Evolutionary conservation across 1,284 basidiomycete genomes (phyloP), one percentile per base, ranked within the genome.

Genomic region (Pascua guehoae): DNA sequence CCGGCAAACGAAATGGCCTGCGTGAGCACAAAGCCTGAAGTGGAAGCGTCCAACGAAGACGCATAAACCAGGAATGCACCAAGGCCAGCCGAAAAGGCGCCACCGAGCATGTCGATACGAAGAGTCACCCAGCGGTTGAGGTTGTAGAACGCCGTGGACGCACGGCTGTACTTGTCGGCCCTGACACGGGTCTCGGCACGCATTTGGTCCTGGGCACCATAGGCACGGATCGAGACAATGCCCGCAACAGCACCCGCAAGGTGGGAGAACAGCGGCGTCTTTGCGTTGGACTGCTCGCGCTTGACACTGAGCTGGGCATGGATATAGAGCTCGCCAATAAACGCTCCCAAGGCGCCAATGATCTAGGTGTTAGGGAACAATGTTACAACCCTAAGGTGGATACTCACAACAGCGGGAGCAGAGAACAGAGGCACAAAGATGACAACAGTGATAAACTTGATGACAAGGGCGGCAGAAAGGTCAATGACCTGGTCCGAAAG

Each of bases 251-350:
- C 83, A 24, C 86, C 83, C 14, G 85, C 84, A 64, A 90, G 87
- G 66, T 87, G 85, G 47, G 83, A 84, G 56, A 87, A 79, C 8
- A 89, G 82, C 0, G 87, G 87, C 59, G 81, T 82, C 64, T 76
- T 76, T 9, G 85, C 82, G 71, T 87, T 87, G 42, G 82, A 84
- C 85, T 85, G 85, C 68, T 87, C 84, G 49, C 74, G 67, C 69
- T 89, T 90, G 47, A 89, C 86, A 12, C 85, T 83, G 32, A 89
- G 78, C 70, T 90, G 88, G 15, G 85, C 85, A 65, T 84, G 83
- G 66, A 89, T 87, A 64, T 79, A 81, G 17, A 80, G 64, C 63
- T 78, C 71, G 36, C 79, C 83, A 38, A 81, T 74, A 70, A 78
- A 75, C 8, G 71, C 79, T 18, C 83, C 84, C 8, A 83, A 16